Evolutionary conservation across 1,284 basidiomycete species (phyloP).

Genomic region (Cryptococcus sp.): DNA sequence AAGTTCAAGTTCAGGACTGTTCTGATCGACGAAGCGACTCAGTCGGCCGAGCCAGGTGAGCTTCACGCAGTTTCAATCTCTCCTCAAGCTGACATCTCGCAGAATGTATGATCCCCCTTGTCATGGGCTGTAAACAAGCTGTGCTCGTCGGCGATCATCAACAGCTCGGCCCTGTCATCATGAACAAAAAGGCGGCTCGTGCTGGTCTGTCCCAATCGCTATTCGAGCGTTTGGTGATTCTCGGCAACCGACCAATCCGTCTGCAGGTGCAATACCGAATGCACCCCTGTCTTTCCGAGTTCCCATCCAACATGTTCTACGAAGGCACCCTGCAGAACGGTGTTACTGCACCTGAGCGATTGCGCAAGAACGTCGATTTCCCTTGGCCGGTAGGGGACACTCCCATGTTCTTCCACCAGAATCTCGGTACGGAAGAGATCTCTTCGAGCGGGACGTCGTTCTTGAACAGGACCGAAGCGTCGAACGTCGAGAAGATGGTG

Average conservation of each 20-base stretch:
- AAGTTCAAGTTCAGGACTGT: slow-evolving; percentile 99
- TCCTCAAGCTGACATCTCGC: slow-evolving; percentile 9
- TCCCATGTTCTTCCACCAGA: slow-evolving; percentile 99
- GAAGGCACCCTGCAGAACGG: slow-evolving; percentile 99
- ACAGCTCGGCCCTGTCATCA: slow-evolving; percentile 98
- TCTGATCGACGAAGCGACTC: slow-evolving; percentile 97
- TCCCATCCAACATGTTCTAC: slow-evolving; percentile 99
- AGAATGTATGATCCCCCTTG: slow-evolving; percentile 99
- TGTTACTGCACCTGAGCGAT: slow-evolving; percentile 94
- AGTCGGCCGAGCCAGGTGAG: slow-evolving; percentile 93
- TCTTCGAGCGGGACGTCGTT: slow-evolving; percentile 98
- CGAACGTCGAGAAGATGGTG: slow-evolving; percentile 99
- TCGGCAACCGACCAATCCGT: slow-evolving; percentile 94
- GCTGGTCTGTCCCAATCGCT: slow-evolving; percentile 96
- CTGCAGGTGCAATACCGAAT: slow-evolving; percentile 99
- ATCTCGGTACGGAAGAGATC: slow-evolving; percentile 97
- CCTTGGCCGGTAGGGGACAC: slow-evolving; percentile 98
- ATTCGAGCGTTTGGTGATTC: slow-evolving; percentile 93
- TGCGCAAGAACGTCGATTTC: slow-evolving; percentile 97
- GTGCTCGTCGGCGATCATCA: slow-evolving; percentile 98
- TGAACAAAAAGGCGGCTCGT: slow-evolving; percentile 99
- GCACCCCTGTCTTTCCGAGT: slow-evolving; percentile 99
- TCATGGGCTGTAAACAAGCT: slow-evolving; percentile 97
- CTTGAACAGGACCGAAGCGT: slow-evolving; percentile 96
- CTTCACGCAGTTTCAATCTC: slow-evolving; percentile 22